These are phyloP conservation scores for Hibiscus syriacus DNA, from an alignment of 345 rosid genomes.

Conservation along the genomic window DNA sequence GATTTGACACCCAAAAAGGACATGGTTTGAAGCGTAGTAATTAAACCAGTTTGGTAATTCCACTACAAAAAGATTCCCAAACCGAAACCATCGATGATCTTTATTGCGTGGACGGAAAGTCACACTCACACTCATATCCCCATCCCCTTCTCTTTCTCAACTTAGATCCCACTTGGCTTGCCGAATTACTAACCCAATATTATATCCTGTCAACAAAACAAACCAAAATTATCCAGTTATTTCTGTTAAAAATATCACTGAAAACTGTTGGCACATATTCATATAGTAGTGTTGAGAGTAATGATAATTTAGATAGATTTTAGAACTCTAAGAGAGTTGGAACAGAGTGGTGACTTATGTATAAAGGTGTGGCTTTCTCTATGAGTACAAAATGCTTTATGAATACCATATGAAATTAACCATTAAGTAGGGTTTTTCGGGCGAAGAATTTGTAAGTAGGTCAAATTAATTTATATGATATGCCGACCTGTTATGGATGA, in stretches of 20 bases:
- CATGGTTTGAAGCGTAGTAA: neutral
- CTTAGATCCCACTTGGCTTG: neutral
- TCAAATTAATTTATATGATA: too few relatives aligned
- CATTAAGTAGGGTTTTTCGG: too few relatives aligned
- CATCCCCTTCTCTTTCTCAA: neutral
- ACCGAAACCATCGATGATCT: neutral
- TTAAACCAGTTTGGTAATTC: conserved; percentile 1
- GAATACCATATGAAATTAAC: too few relatives aligned
- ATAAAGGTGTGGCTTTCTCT: too few relatives aligned
- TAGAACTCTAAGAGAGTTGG: too few relatives aligned
- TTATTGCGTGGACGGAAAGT: conserved; percentile 36
- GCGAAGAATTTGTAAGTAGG: too few relatives aligned
- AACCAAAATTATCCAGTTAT: neutral
- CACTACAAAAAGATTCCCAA: neutral
- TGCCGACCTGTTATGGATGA: neutral
- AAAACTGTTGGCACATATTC: too few relatives aligned
- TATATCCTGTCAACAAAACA: too few relatives aligned
- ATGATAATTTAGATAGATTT: too few relatives aligned
- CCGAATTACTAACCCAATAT: neutral
- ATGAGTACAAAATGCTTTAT: too few relatives aligned
- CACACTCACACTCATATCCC: neutral
- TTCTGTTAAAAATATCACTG: neutral
- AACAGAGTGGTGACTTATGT: too few relatives aligned
- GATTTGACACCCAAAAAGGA: neutral
- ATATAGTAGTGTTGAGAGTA: too few relatives aligned